A percentile compares a stretch with the other conserved stretches of the same genome.
Evolutionary conservation across 352 stramenopile species (phyloP).

Genomic region (Phytopythium delawarense): DNA sequence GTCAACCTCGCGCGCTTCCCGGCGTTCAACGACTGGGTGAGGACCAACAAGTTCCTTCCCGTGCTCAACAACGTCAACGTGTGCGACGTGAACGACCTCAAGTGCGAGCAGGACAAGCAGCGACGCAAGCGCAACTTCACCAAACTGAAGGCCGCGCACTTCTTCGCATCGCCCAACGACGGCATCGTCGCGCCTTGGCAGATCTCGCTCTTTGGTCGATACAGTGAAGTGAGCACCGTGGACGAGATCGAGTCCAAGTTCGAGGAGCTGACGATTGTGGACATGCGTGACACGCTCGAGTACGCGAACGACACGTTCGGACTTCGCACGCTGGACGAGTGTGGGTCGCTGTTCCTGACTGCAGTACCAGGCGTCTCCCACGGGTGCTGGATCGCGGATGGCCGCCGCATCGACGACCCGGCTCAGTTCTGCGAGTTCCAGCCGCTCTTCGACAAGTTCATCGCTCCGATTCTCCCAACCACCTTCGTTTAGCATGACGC

Average conservation of each 20-base stretch:
- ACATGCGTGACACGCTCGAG: slow-evolving; percentile 22
- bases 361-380: slow-evolving; percentile 19
- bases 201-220: slow-evolving; percentile 24
- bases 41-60: slow-evolving; percentile 30
- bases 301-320: slow-evolving; percentile 30
- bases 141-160: slow-evolving; percentile 25
- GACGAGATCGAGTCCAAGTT: slow-evolving; percentile 25
- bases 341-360: slow-evolving; percentile 16
- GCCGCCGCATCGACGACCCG: neutral
- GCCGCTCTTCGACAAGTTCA: slow-evolving; percentile 22
- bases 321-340: slow-evolving; percentile 21
- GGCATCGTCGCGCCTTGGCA: slow-evolving; percentile 36
- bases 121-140: slow-evolving; percentile 38
- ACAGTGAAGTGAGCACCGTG: slow-evolving; percentile 24
- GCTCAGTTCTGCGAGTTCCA: slow-evolving; percentile 10
- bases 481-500: no score
- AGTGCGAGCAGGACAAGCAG: slow-evolving; percentile 14
- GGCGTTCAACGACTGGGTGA: neutral
- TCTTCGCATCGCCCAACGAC: slow-evolving; percentile 33
- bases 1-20: slow-evolving; percentile 17
- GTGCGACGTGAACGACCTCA: slow-evolving; percentile 5
- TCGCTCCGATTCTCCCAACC: slow-evolving; percentile 7
- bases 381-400: slow-evolving; percentile 26
- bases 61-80: slow-evolving; percentile 30
- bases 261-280: slow-evolving; percentile 17